phyloP scores from a whole-genome alignment of 2,329 filamentous ascomycete genomes.

The Neurospora sp. region DNA sequence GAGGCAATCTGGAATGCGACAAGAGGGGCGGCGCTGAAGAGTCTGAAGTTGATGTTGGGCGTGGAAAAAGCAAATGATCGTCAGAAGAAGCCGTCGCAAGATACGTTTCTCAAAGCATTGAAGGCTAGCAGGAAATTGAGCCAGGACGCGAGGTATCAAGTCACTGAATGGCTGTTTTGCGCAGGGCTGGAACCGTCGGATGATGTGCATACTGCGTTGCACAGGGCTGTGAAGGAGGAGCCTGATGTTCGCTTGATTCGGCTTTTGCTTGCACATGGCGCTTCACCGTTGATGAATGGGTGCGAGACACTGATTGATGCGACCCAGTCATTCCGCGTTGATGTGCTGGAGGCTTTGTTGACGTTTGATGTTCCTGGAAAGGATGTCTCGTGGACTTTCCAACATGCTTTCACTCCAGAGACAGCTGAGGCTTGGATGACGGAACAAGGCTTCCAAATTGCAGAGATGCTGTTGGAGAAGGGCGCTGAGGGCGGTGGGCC shows the following conservation, averaged over 20 bases:
- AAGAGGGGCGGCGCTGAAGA: conserved; percentile 38
- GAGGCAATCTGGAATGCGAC: conserved; percentile 46
- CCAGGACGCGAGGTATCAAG: conserved; percentile 35
- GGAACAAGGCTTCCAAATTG: conserved; percentile 34
- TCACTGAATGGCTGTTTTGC: conserved; percentile 40
- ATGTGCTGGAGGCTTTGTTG: conserved; percentile 33
- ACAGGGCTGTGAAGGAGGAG: conserved; percentile 41
- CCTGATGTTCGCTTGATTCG: conserved; percentile 36
- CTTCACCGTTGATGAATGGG: conserved; percentile 40
- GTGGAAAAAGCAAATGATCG: conserved; percentile 28
- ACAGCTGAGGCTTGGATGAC: conserved; percentile 36
- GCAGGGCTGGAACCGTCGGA: conserved; percentile 38
- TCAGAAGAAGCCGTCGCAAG: conserved; percentile 35
- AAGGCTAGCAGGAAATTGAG: conserved; percentile 43
- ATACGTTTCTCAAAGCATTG: conserved; percentile 39
- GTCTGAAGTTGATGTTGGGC: conserved; percentile 41
- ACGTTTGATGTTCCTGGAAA: conserved; percentile 28
- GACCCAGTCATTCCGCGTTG: conserved; percentile 27
- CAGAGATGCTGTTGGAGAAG: conserved; percentile 37
- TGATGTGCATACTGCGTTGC: conserved; percentile 40
- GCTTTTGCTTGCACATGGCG: conserved; percentile 39
- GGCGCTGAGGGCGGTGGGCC: conserved; percentile 34
- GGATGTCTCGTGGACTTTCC: conserved; percentile 36
- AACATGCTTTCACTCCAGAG: conserved; percentile 32
- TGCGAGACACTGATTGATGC: conserved; percentile 44